These are phyloP conservation scores for Dioscorea cayenensis DNA, from an alignment of 116 monocot species.

Conservation along the genomic window DNA sequence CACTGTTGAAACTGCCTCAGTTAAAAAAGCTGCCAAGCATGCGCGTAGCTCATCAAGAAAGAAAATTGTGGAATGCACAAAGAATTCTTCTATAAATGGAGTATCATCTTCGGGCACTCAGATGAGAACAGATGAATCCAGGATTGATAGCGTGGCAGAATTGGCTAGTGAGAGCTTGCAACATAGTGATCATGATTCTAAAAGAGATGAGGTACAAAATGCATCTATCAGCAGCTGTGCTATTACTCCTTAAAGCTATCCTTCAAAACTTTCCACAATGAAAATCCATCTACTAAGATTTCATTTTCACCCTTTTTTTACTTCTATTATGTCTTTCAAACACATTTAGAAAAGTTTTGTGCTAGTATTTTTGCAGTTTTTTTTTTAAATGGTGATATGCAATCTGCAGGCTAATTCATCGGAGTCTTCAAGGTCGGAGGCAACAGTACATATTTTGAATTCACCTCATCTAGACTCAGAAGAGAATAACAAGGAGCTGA, in stretches of 20 bases:
- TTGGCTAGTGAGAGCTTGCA: background rate
- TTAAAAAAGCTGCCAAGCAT: conserved; percentile 7
- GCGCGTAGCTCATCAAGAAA: background rate
- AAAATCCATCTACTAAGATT: background rate
- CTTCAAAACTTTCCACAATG: background rate
- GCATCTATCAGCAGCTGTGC: background rate
- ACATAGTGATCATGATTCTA: conserved; percentile 3
- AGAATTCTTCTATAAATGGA: background rate
- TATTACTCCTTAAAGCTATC: background rate
- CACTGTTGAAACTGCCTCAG: background rate
- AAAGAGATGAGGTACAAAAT: background rate
- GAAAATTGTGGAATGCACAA: background rate
- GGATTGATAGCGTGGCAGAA: background rate
- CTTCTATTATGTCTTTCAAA: background rate
- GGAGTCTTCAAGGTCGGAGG: background rate
- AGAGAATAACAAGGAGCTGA: background rate
- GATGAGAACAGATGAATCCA: background rate
- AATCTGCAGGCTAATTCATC: background rate
- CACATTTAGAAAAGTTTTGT: background rate
- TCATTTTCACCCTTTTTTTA: background rate
- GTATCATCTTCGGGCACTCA: conserved; percentile 1
- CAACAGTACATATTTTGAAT: background rate
- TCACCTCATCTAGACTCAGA: conserved; percentile 2
- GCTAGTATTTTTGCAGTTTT: background rate
- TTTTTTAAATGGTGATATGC: background rate